Conservation (phyloP, 306 rosid genomes). For the Vachellia collinsii region DNA sequence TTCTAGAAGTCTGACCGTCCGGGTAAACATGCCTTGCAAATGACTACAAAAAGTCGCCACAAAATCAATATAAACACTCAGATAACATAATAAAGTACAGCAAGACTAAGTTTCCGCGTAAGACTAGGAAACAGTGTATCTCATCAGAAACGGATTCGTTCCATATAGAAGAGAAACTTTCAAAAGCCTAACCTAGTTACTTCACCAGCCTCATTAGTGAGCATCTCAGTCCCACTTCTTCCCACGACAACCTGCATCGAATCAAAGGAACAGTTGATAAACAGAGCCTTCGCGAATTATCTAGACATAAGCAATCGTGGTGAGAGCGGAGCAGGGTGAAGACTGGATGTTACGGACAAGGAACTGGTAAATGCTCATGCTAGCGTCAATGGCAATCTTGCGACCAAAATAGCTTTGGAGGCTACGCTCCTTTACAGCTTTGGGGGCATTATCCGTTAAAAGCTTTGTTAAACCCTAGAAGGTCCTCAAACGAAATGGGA, state of each 20-base stretch:
- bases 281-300: neutral
- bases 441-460: constrained; percentile 91
- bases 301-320: neutral
- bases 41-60: constrained; percentile 53
- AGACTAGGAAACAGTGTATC: neutral
- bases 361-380: constrained; percentile 98
- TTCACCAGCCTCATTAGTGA: constrained; percentile 99
- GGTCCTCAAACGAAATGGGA: constrained; percentile 18
- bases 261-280: constrained; percentile 16
- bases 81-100: neutral
- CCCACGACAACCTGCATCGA: constrained; percentile 89
- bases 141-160: neutral
- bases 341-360: constrained; percentile 54
- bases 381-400: constrained; percentile 91
- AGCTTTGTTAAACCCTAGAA: constrained; percentile 98
- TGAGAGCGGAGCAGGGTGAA: neutral
- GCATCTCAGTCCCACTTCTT: constrained; percentile 89
- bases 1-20: constrained; percentile 95
- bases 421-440: constrained; percentile 80
- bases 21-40: constrained; percentile 92
- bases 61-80: neutral
- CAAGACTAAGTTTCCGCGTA: neutral
- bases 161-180: neutral
- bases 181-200: constrained; percentile 73
- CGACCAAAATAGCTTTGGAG: constrained; percentile 89